Base-by-base conservation (phyloP, 2,329 filamentous ascomycete genomes). In the Exophiala bonariae region DNA sequence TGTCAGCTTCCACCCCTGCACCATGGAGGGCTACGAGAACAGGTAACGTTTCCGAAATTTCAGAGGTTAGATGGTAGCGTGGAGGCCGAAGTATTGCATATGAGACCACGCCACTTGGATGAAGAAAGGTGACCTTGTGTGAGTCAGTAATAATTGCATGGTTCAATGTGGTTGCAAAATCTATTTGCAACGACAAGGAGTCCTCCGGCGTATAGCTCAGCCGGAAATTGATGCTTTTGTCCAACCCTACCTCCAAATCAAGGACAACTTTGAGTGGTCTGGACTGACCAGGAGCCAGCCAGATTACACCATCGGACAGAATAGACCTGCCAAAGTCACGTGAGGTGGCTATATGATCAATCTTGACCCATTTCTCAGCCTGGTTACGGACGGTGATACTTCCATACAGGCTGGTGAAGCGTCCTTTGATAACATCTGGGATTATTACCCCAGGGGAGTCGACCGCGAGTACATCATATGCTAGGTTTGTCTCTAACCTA, bases 71-170 rank as follows among this genome's bases (percentile, higher is more conserved):
- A 46, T 71, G 68, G 30, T 57, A 53, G 1, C 75, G 72, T 8
- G 80, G 79, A 19, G 79, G 70, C n/a, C 76, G 69, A 31, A 82
- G 63, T 50, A 81, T 75, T 9, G 78, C 75, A 61, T 81, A 82
- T 4, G 78, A 81, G 7, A 79, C 71, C 41, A 75, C 75, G 23
- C 73, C 75, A 31, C 72, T 69, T 5, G 77, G 75, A 58, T 81
- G 78, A 28, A 75, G 61, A 55, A 73, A 81, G 1, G 78, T 81
- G 35, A 79, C 62, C 55, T 76, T 79, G 43, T 80, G 77, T 3
- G 76, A 63, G 8, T 73, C 65, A 37, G 69, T 64, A 5, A 68
- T 47, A 11, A 52, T 50, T 23, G 49, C 54, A 34, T 58, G 54
- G 20, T 31, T 31, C 11, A 65, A 34, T 9, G 49, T 43, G 17